These are phyloP conservation scores for Penicillium waksmanii DNA, from an alignment of 495 filamentous ascomycete genomes.

Conservation along the genomic window DNA sequence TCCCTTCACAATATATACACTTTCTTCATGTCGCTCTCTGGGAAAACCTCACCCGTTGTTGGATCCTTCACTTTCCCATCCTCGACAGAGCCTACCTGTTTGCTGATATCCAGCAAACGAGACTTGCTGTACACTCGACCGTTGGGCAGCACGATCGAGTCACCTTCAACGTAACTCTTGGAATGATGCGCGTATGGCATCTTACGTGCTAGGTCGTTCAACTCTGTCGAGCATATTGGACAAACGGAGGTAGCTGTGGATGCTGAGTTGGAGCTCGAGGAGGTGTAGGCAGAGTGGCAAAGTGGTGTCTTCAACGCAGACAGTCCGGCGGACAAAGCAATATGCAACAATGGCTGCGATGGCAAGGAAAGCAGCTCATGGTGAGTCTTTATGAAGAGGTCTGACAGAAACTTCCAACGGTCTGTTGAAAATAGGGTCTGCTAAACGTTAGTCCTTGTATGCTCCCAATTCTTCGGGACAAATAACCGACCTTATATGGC, in stretches of 20 bases:
- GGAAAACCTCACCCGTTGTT: constrained; percentile 70
- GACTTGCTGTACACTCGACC: constrained; percentile 80
- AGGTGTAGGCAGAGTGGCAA: constrained; percentile 74
- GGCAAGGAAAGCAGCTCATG: constrained; percentile 87
- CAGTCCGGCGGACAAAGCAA: constrained; percentile 86
- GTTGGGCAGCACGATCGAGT: constrained; percentile 86
- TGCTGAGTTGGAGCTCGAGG: constrained; percentile 60
- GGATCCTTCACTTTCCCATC: constrained; percentile 78
- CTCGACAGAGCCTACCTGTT: constrained; percentile 57
- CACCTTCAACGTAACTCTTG: constrained; percentile 87
- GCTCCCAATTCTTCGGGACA: neutral
- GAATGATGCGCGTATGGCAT: constrained; percentile 94
- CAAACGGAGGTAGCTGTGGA: constrained; percentile 71
- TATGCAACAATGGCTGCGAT: constrained; percentile 80
- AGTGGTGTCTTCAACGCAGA: constrained; percentile 95
- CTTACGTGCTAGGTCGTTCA: constrained; percentile 85
- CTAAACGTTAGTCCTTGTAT: constrained; percentile 9
- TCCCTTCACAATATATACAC: constrained; percentile 77
- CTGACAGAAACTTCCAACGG: constrained; percentile 78
- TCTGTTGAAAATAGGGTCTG: constrained; percentile 71
- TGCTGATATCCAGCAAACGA: constrained; percentile 73
- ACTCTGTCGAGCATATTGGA: constrained; percentile 92
- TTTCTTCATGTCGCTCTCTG: constrained; percentile 69
- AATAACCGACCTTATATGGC: constrained; percentile 62
- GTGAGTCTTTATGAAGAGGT: constrained; percentile 83